Percentiles rank a stretch among this genome's conserved stretches.
phyloP scores from a whole-genome alignment of 2,329 filamentous ascomycete species.

The Colletotrichum graminicola region DNA sequence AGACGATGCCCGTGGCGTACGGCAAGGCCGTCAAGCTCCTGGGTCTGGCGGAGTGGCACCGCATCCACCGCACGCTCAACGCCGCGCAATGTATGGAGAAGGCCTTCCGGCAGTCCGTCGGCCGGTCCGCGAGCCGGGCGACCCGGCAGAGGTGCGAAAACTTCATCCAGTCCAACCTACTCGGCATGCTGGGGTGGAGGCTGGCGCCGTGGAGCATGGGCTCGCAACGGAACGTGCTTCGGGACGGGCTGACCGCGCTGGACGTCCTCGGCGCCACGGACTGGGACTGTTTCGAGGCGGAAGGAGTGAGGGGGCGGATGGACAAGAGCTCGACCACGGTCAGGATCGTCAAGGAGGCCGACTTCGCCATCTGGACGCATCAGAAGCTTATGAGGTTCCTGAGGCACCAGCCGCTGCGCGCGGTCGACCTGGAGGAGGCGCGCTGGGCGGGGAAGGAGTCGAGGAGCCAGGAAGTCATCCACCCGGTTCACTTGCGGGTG shows the following conservation, averaged over 20 bases:
- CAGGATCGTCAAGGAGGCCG: slow-evolving; percentile 14
- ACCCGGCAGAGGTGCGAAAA: not conserved
- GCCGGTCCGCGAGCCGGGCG: not conserved
- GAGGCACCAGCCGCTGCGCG: slow-evolving; percentile 1
- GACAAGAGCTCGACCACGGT: not conserved
- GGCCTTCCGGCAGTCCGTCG: not conserved
- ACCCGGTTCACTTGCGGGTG: slow-evolving; percentile 17
- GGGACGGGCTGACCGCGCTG: not conserved
- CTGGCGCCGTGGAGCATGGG: slow-evolving; percentile 7
- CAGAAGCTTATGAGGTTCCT: slow-evolving; percentile 18
- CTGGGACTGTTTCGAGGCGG: slow-evolving; percentile 9
- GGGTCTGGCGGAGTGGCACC: slow-evolving; percentile 23
- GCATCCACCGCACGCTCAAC: slow-evolving; percentile 31
- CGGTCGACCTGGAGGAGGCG: not conserved
- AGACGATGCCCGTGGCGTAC: not conserved
- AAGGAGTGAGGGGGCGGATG: slow-evolving; percentile 12
- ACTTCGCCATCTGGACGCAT: slow-evolving; percentile 6
- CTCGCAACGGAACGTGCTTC: slow-evolving; percentile 12
- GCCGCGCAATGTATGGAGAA: slow-evolving; percentile 15
- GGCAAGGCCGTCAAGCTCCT: slow-evolving; percentile 9
- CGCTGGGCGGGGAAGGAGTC: not conserved
- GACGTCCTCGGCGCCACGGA: slow-evolving; percentile 5
- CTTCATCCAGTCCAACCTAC: slow-evolving; percentile 8
- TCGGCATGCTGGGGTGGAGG: slow-evolving; percentile 29
- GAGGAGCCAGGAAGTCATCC: not conserved